phyloP scores from a whole-genome alignment of 805 yeast genomes.

The Metschnikowia similis region DNA sequence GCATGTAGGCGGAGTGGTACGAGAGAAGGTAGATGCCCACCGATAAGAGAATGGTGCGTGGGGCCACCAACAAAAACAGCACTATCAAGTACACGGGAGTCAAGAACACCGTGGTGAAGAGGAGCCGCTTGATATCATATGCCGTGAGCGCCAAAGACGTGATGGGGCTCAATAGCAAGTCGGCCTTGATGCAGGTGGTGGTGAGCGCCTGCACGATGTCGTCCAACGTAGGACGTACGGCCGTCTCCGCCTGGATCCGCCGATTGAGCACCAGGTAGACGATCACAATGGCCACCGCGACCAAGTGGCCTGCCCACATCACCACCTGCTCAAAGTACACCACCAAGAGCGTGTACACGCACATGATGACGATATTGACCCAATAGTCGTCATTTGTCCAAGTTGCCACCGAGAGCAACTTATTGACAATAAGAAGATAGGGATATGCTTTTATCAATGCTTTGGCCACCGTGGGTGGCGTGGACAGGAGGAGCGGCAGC shows the following conservation, averaged over 20 bases:
- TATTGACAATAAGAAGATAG: slow-evolving; percentile 69
- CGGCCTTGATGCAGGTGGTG: slow-evolving; percentile 69
- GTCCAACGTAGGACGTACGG: slow-evolving; percentile 75
- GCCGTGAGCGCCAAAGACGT: slow-evolving; percentile 68
- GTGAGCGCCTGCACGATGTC: slow-evolving; percentile 77
- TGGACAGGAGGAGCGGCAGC: slow-evolving; percentile 79
- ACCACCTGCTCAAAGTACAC: slow-evolving; percentile 76
- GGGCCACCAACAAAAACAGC: slow-evolving; percentile 64
- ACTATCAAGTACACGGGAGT: slow-evolving; percentile 79
- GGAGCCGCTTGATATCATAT: slow-evolving; percentile 71
- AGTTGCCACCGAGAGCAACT: slow-evolving; percentile 65
- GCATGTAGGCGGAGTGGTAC: slow-evolving; percentile 82
- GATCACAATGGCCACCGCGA: slow-evolving; percentile 58
- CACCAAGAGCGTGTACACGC: slow-evolving; percentile 52
- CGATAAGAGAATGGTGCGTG: slow-evolving; percentile 59
- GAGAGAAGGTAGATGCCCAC: slow-evolving; percentile 63
- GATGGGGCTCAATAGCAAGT: slow-evolving; percentile 75
- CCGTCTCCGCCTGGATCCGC: slow-evolving; percentile 54
- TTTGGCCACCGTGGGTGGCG: slow-evolving; percentile 88
- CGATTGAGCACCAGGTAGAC: slow-evolving; percentile 57
- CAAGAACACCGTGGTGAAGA: slow-evolving; percentile 78
- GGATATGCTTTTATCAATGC: slow-evolving; percentile 83
- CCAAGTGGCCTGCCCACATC: slow-evolving; percentile 77
- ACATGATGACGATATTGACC: slow-evolving; percentile 61
- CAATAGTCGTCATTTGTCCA: slow-evolving; percentile 90